Evolutionary conservation across 2,329 filamentous ascomycete species (phyloP).

Genomic region (Epichloe bromicola): DNA sequence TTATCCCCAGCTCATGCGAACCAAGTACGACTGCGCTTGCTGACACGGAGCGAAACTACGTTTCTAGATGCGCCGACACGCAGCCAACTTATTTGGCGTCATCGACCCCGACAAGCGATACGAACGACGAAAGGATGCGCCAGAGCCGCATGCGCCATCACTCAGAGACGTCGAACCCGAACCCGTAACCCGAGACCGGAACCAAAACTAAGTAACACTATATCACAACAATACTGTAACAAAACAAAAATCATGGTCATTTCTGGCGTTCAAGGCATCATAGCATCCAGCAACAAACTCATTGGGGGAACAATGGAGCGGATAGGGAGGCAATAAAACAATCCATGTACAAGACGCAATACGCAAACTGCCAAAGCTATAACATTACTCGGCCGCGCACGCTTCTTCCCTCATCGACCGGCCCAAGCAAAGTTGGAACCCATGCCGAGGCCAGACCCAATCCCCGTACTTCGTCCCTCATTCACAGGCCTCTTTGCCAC

Average conservation of each 20-base stretch:
- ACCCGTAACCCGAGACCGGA: constrained; percentile 14
- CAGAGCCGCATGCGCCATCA: constrained; percentile 15
- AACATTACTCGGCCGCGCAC: background rate
- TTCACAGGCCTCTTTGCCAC: constrained; percentile 72
- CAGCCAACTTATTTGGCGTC: constrained; percentile 26
- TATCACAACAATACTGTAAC: background rate
- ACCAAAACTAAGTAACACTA: background rate
- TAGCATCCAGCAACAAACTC: background rate
- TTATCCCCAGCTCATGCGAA: background rate
- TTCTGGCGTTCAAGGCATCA: background rate
- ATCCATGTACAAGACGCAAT: background rate
- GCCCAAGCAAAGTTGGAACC: constrained; percentile 46
- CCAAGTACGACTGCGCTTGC: background rate
- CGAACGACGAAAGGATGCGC: constrained; percentile 27
- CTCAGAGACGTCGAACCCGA: constrained; percentile 15
- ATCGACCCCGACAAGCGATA: constrained; percentile 29
- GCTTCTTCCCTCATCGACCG: constrained; percentile 15
- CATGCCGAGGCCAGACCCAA: constrained; percentile 41
- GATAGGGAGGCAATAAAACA: background rate
- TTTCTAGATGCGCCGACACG: constrained; percentile 22
- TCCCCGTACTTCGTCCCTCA: constrained; percentile 38
- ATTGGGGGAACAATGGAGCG: background rate
- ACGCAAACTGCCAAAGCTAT: background rate
- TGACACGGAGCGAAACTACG: background rate
- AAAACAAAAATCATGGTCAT: background rate